A percentile compares a stretch with the other conserved stretches of the same genome.
phyloP scores from a whole-genome alignment of 495 filamentous ascomycete species.

The Penicillium dipodomyicola region DNA sequence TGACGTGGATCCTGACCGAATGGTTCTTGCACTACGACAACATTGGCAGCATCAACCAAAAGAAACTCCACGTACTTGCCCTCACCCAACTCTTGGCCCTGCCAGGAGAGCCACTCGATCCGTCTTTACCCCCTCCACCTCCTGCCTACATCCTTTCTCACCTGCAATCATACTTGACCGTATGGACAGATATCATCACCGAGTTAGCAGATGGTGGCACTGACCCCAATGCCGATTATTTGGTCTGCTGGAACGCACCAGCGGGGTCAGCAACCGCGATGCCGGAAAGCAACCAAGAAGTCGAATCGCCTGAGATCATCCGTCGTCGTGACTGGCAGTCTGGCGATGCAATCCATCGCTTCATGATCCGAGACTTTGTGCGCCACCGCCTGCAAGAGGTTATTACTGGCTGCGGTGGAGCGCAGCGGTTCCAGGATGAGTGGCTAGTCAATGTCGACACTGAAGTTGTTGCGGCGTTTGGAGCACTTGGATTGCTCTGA shows the following conservation, averaged over 20 bases:
- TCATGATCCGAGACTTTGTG: slow-evolving; percentile 70
- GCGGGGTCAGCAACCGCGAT: slow-evolving; percentile 28
- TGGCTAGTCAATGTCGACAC: slow-evolving; percentile 88
- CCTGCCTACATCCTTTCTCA: slow-evolving; percentile 55
- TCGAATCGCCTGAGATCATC: slow-evolving; percentile 64
- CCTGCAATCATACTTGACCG: slow-evolving; percentile 63
- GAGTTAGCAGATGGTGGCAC: slow-evolving; percentile 54
- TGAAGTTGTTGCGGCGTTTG: slow-evolving; percentile 71
- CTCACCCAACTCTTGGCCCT: slow-evolving; percentile 77
- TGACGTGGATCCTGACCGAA: slow-evolving; percentile 73
- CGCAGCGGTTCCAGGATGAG: slow-evolving; percentile 66
- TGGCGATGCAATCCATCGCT: slow-evolving; percentile 67
- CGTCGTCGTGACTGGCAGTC: slow-evolving; percentile 54
- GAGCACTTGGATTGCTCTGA: slow-evolving; percentile 49
- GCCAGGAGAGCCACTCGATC: slow-evolving; percentile 48
- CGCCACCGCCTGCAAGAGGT: slow-evolving; percentile 61
- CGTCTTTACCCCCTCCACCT: slow-evolving; percentile 20
- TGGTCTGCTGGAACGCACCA: slow-evolving; percentile 53
- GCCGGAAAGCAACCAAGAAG: slow-evolving; percentile 33
- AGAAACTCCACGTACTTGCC: slow-evolving; percentile 80
- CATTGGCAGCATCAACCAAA: slow-evolving; percentile 67
- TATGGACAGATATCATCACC: slow-evolving; percentile 67
- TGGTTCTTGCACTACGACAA: slow-evolving; percentile 89
- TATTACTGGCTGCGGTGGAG: slow-evolving; percentile 68
- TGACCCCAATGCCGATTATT: slow-evolving; percentile 45